These are phyloP conservation scores for Phytophthora ohioensis DNA, from an alignment of 352 stramenopile genomes.

Conservation along the genomic window DNA sequence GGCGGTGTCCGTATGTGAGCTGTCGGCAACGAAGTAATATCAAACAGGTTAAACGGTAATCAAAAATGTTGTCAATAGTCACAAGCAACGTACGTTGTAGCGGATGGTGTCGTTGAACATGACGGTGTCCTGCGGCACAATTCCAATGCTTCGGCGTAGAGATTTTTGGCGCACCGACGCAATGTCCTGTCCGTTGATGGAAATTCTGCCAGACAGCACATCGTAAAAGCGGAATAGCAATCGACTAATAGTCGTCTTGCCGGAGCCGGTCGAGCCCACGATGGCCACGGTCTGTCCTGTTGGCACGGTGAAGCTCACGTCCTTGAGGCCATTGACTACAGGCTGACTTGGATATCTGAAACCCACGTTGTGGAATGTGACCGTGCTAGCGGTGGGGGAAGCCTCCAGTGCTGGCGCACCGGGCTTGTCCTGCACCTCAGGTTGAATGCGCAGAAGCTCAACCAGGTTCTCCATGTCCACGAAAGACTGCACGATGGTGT, in stretches of 20 bases:
- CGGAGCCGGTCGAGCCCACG: constrained; percentile 92
- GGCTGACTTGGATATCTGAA: constrained; percentile 94
- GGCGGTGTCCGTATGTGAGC: constrained; percentile 91
- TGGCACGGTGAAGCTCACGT: constrained; percentile 72
- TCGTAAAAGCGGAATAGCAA: constrained; percentile 98
- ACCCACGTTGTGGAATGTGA: constrained; percentile 94
- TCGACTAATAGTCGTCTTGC: constrained; percentile 95
- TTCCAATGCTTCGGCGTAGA: constrained; percentile 91
- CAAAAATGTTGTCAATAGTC: not conserved
- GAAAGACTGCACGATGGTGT: constrained; percentile 96
- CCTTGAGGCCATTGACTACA: constrained; percentile 86
- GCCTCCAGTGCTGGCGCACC: constrained; percentile 69
- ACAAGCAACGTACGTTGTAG: constrained; percentile 90
- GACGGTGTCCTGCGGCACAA: constrained; percentile 96
- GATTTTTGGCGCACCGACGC: constrained; percentile 86
- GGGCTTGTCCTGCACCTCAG: constrained; percentile 91
- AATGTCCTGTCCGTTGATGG: constrained; percentile 93
- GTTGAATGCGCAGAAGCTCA: constrained; percentile 93
- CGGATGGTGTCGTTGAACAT: constrained; percentile 98
- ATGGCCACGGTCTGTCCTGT: constrained; percentile 93
- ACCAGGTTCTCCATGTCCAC: constrained; percentile 97
- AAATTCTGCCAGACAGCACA: constrained; percentile 77
- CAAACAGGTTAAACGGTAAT: constrained; percentile 9
- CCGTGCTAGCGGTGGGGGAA: constrained; percentile 48
- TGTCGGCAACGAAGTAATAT: constrained; percentile 41